Evolutionary conservation across 2,329 filamentous ascomycete species (phyloP), one percentile per base, ranked within the genome.

Genomic region (Exophiala alcalophila): DNA sequence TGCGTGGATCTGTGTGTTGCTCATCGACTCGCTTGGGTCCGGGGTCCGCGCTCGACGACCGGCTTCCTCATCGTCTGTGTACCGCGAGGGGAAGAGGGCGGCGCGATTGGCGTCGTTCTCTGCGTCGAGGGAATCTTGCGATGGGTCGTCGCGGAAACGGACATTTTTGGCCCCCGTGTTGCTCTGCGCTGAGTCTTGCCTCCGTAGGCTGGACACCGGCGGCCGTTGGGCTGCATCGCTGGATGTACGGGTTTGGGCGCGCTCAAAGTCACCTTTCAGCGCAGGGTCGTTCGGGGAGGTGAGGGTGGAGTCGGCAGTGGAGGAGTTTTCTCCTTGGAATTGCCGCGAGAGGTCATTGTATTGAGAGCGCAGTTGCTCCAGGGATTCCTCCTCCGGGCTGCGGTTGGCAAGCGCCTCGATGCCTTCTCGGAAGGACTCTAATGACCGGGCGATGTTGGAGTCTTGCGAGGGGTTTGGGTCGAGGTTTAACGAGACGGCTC

Each of bases 361-460:
- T 65, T 95, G 88, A 52, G 79, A 75, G 61, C 81, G 80, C 16
- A 96, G 76, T 35, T 76, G 73, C 57, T 86, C 78, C 54, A 55
- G 27, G 9, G 45, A 43, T 23, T 58, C 55, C 21, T 34, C 23
- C 21, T 57, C 45, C n/a, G 50, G 30, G 4, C 50, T 42, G 18
- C 43, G 32, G 11, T 72, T 67, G 56, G 83, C 77, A 33, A 94
- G 71, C 5, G 75, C 70, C 40, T 83, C 79, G 45, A 98, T 76
- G 16, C 90, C 90, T 54, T 89, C 83, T 43, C 82, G 79, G 52
- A 98, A 78, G 52, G 90, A 88, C 46, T 94, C 87, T 37, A 98
- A 73, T 2, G 90, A 96, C 38, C 87, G 80, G 11, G 86, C 85
- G 55, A 97, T 90, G 64, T 94, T 86, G 27, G 84, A 84, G 68